Base-by-base conservation (phyloP, 768 basidiomycete species). In the Trametes coccinea region DNA sequence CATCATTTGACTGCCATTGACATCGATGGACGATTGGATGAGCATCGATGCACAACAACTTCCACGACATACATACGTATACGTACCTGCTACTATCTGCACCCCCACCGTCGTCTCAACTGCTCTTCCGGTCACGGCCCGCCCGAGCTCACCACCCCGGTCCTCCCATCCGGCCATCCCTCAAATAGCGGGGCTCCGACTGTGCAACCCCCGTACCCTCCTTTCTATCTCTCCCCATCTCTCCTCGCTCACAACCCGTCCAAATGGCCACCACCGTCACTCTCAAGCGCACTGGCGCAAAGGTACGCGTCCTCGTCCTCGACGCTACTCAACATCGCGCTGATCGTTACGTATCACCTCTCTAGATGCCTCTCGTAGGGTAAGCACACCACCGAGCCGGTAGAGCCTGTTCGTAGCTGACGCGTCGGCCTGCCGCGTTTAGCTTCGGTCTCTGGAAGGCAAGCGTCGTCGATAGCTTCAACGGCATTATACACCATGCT, bases 391-490 rank as follows among this genome's bases (percentile, higher is more conserved):
- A 29, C 27, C 41, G 31, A 49, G 22, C 37, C 39, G 13, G 34
- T 37, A 49, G 27, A 59, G 17, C 47, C 43, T 45, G 50, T 51
- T 5, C 39, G 45, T 11, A 8, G 8, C 37, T 66, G 49, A 54
- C n/a, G 50, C 10, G 48, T 34, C 22, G 33, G 13, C 49, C 59
- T 29, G 53, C 43, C 39, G 16, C 27, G 5, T 31, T 8, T 57
- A 89, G 88, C 69, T 81, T 88, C 66, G 87, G 87, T 60, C 79
- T 88, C 56, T 89, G 88, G 87, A 88, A 89, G 80, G 87, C 82
- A 65, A 52, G 73, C 70, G 13, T 16, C 34, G 11, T 37, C 34
- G 11, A 37, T 37, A 11, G 11, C 11, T 37, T 37, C 5, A 37
- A 6, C 11, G 34, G 11, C 6, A 5, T n/a, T n/a, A n/a, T 6